These are phyloP conservation scores for Olyra latifolia DNA, from an alignment of 176 grass and related monocot genomes.

Conservation along the genomic window DNA sequence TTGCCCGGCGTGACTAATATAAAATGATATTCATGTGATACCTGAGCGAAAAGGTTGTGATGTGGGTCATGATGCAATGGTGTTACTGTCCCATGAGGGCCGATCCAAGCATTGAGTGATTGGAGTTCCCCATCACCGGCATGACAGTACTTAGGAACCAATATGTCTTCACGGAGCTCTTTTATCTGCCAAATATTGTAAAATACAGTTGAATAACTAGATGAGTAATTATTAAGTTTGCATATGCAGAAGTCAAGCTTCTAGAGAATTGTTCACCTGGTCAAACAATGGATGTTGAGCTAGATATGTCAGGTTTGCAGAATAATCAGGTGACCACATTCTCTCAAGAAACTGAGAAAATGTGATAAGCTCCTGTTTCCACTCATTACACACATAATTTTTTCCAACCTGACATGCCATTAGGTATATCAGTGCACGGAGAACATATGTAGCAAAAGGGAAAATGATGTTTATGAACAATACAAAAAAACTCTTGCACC, in stretches of 20 bases:
- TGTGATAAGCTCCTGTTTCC: constrained; percentile 87
- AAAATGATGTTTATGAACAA: neutral
- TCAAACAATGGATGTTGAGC: constrained; percentile 90
- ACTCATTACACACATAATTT: constrained; percentile 66
- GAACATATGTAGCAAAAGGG: constrained; percentile 14
- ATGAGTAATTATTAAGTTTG: neutral
- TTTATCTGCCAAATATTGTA: constrained; percentile 63
- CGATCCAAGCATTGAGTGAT: constrained; percentile 86
- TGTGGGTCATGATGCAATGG: constrained; percentile 86
- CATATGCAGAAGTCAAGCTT: constrained; percentile 2
- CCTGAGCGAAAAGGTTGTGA: constrained; percentile 95
- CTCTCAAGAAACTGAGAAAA: constrained; percentile 91
- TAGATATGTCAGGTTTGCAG: constrained; percentile 64
- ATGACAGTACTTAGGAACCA: constrained; percentile 83
- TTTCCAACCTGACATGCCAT: constrained; percentile 74
- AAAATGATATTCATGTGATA: constrained; percentile 33
- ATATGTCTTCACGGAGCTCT: constrained; percentile 76
- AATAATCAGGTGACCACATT: constrained; percentile 55
- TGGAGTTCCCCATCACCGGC: constrained; percentile 82
- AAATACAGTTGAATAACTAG: constrained; percentile 14
- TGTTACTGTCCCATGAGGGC: constrained; percentile 75
- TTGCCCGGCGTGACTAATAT: neutral
- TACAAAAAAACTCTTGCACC: neutral
- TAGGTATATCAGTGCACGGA: constrained; percentile 17
- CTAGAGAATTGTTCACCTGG: constrained; percentile 51